Evolutionary conservation across 1,139 yeast genomes (phyloP).

Genomic region (Taphrina communis): DNA sequence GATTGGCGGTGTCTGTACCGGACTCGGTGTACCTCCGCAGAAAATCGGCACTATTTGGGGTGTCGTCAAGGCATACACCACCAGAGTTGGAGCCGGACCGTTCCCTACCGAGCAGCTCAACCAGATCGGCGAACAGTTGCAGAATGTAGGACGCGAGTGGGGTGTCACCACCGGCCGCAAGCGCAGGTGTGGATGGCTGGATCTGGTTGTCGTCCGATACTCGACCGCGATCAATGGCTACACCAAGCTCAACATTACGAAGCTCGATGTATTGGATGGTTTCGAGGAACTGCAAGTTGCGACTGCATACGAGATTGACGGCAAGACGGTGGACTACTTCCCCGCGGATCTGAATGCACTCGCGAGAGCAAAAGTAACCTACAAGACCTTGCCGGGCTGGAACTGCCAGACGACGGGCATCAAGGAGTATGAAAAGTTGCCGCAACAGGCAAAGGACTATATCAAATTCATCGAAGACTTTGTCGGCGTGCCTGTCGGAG

Average conservation of each 20-base stretch:
- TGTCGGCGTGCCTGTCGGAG: conserved; percentile 80
- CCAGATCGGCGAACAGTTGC: conserved; percentile 82
- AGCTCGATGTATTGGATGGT: conserved; percentile 89
- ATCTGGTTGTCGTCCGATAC: conserved; percentile 89
- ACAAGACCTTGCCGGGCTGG: conserved; percentile 94
- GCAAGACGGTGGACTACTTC: conserved; percentile 72
- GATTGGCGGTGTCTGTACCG: conserved; percentile 97
- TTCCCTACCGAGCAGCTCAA: conserved; percentile 98
- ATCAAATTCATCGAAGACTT: conserved; percentile 83
- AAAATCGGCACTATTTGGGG: conserved; percentile 82
- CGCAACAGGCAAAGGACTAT: conserved; percentile 84
- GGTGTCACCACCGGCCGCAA: conserved; percentile 99
- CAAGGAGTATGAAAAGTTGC: conserved; percentile 74
- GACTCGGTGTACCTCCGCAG: conserved; percentile 91
- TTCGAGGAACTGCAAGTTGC: conserved; percentile 88
- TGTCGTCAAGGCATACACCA: conserved; percentile 97
- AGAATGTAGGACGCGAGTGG: conserved; percentile 83
- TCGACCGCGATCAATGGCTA: conserved; percentile 91
- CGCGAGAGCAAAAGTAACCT: conserved; percentile 88
- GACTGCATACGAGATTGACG: conserved; percentile 77
- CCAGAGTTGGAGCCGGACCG: conserved; percentile 99
- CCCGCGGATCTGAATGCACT: conserved; percentile 87
- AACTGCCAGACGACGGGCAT: conserved; percentile 77
- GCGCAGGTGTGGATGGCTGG: conserved; percentile 99
- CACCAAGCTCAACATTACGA: conserved; percentile 91